phyloP scores from a whole-genome alignment of 176 grass and related monocot genomes.

The Dendrocalamus sinicus region DNA sequence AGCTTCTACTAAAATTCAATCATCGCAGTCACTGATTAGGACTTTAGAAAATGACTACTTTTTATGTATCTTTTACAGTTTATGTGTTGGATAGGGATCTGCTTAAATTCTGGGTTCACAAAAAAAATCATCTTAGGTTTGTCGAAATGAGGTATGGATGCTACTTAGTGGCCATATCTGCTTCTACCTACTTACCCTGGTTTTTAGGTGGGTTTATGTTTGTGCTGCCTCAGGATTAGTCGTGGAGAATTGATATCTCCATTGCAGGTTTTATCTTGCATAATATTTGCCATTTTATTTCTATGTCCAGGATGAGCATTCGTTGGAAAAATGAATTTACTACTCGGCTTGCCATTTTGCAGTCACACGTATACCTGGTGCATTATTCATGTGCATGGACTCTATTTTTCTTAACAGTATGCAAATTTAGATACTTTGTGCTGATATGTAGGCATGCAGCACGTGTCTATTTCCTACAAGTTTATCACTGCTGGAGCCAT shows the following conservation, averaged over 20 bases:
- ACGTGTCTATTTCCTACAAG: background rate
- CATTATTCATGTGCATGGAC: background rate
- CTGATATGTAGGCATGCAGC: background rate
- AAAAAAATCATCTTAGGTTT: conserved; percentile 18
- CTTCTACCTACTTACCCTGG: background rate
- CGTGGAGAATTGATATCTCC: conserved; percentile 25
- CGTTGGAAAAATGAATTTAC: conserved; percentile 11
- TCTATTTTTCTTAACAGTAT: background rate
- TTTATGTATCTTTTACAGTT: conserved; percentile 7
- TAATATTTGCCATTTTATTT: conserved; percentile 7
- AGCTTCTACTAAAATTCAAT: conserved; percentile 10
- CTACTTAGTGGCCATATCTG: background rate
- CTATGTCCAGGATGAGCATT: background rate
- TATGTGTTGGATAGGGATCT: background rate
- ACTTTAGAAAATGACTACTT: background rate
- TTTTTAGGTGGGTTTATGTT: conserved; percentile 2
- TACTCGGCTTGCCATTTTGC: background rate
- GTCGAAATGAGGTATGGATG: background rate
- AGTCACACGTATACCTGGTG: background rate
- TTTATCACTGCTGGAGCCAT: background rate
- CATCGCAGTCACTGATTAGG: background rate
- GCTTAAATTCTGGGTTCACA: background rate
- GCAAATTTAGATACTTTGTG: background rate
- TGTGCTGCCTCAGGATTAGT: conserved; percentile 4
- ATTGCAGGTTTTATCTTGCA: conserved; percentile 19